Evolutionary conservation across 176 grass and related monocot genomes (phyloP).

Genomic region (Oryza glumipatula): DNA sequence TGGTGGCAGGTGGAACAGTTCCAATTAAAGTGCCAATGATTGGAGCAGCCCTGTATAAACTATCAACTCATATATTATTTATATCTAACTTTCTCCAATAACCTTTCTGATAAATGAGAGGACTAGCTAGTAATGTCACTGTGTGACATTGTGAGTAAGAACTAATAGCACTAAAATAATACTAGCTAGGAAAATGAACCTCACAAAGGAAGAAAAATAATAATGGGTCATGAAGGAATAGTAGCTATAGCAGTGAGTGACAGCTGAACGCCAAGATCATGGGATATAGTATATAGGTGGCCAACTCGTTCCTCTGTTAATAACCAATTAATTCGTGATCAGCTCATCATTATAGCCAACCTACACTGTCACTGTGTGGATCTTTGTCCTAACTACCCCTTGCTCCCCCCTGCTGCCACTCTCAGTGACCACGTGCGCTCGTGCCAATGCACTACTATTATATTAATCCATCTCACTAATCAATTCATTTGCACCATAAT

Average conservation of each 20-base stretch:
- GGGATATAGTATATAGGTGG: not conserved
- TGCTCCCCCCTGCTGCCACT: not conserved
- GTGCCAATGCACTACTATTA: not conserved
- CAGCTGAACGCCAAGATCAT: not conserved
- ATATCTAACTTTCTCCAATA: not conserved
- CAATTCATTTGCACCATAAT: not conserved
- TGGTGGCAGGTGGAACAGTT: too few relatives aligned
- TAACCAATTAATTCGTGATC: not conserved
- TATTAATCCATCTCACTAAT: not conserved
- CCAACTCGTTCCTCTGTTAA: not conserved
- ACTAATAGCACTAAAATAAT: not conserved
- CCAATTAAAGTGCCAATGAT: too few relatives aligned
- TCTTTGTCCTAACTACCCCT: not conserved
- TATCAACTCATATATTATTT: too few relatives aligned
- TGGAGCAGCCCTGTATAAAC: too few relatives aligned
- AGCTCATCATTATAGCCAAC: not conserved
- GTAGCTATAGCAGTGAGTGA: not conserved
- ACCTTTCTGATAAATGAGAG: not conserved
- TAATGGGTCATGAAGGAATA: not conserved
- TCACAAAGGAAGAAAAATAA: not conserved
- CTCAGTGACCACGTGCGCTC: too few relatives aligned
- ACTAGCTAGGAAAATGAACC: not conserved
- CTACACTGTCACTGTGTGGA: not conserved
- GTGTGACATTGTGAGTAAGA: not conserved
- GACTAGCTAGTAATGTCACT: not conserved